Conservation (phyloP, 805 yeast species). For the Candida sonorensis region DNA sequence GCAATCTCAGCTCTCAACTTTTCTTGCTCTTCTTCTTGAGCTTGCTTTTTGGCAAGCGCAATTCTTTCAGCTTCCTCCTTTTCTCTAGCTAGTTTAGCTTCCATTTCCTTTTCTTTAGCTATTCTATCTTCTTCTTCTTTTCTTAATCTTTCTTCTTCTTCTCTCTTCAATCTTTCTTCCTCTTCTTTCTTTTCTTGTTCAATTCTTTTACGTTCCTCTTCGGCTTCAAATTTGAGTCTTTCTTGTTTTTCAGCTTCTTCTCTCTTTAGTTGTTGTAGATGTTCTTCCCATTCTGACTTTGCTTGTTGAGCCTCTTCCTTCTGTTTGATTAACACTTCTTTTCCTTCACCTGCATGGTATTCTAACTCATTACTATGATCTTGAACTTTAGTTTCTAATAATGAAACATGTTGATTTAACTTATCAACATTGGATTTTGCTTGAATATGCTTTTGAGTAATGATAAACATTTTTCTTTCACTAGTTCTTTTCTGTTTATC, state of each 20-base stretch:
- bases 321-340: slow-evolving; percentile 29
- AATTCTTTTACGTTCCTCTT: slow-evolving; percentile 26
- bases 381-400: slow-evolving; percentile 34
- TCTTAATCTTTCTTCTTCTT: slow-evolving; percentile 21
- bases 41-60: slow-evolving; percentile 16
- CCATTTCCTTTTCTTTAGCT: slow-evolving; percentile 17
- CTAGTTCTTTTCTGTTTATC: slow-evolving; percentile 33
- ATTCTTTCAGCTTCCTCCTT: slow-evolving; percentile 22
- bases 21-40: slow-evolving; percentile 32
- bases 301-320: slow-evolving; percentile 36
- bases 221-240: slow-evolving; percentile 33
- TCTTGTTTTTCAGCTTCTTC: slow-evolving; percentile 37
- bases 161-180: slow-evolving; percentile 21
- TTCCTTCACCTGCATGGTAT: slow-evolving; percentile 30
- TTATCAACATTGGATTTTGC: slow-evolving; percentile 32
- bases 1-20: slow-evolving; percentile 34
- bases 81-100: slow-evolving; percentile 30
- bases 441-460: slow-evolving; percentile 29
- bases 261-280: slow-evolving; percentile 36
- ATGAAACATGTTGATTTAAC: slow-evolving; percentile 37
- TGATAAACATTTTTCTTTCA: slow-evolving; percentile 28
- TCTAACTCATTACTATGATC: slow-evolving; percentile 39
- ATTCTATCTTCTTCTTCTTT: slow-evolving; percentile 16
- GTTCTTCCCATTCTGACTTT: slow-evolving; percentile 36
- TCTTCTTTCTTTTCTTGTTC: slow-evolving; percentile 26